A percentile compares a stretch with the other conserved stretches of the same genome.
Conservation (phyloP, 768 basidiomycete species). For the Trametes cubensis region DNA sequence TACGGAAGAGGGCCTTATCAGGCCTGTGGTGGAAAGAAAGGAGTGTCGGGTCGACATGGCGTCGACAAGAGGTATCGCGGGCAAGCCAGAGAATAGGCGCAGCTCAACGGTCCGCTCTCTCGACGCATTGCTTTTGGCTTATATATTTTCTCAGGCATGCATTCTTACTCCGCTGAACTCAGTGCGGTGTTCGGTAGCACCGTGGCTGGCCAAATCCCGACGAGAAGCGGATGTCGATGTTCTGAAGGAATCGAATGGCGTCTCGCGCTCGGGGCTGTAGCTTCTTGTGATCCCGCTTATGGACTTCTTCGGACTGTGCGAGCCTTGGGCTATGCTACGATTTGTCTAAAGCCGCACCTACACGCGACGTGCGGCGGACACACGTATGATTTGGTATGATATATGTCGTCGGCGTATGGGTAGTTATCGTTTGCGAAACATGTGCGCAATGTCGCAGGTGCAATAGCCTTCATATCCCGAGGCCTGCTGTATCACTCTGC, state of each 20-base stretch:
- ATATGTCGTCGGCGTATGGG: no score
- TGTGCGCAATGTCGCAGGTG: no score
- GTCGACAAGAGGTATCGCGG: slow-evolving; percentile 31
- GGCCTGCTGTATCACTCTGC: no score
- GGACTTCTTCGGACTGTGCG: neutral
- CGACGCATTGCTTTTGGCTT: neutral
- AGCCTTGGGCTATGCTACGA: no score
- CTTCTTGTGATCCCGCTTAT: neutral
- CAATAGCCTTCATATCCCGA: no score
- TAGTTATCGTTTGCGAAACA: no score
- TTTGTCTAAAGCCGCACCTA: neutral
- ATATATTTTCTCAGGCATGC: neutral
- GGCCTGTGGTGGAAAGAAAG: slow-evolving; percentile 45
- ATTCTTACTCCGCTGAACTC: neutral
- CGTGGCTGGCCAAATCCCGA: neutral
- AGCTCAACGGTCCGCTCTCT: slow-evolving; percentile 27
- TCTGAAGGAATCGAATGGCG: no score
- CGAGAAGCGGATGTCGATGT: no score
- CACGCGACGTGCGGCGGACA: neutral
- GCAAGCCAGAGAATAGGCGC: slow-evolving; percentile 31
- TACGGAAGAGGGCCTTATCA: slow-evolving; percentile 26
- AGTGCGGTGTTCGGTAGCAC: slow-evolving; percentile 2
- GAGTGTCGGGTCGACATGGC: slow-evolving; percentile 38
- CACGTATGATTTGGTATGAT: neutral
- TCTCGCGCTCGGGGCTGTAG: neutral